Conservation (phyloP, 2,329 filamentous ascomycete species). For the Drechslera avenae region DNA sequence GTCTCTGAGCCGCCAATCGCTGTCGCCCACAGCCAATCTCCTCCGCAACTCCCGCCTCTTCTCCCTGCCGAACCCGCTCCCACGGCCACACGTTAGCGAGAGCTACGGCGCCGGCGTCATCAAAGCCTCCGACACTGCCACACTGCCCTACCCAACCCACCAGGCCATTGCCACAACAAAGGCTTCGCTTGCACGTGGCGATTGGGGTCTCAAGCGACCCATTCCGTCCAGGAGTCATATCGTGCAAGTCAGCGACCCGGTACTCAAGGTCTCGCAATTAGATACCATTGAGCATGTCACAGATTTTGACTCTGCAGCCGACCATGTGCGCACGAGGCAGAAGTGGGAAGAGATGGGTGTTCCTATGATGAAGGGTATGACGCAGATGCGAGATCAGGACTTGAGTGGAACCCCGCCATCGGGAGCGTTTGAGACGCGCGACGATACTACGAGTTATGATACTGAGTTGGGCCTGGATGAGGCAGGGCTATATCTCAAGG, state of each 20-base stretch:
- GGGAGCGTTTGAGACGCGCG: slow-evolving; percentile 41
- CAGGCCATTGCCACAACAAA: slow-evolving; percentile 80
- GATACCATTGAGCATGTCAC: slow-evolving; percentile 89
- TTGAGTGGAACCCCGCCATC: slow-evolving; percentile 13
- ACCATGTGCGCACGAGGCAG: slow-evolving; percentile 77
- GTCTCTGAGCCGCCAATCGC: slow-evolving; percentile 41
- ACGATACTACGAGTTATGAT: slow-evolving; percentile 42
- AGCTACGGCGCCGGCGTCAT: slow-evolving; percentile 55
- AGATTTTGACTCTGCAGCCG: slow-evolving; percentile 81
- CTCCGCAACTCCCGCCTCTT: slow-evolving; percentile 89
- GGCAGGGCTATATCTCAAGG: slow-evolving; percentile 30
- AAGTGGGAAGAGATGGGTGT: slow-evolving; percentile 87
- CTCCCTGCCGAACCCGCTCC: slow-evolving; percentile 78
- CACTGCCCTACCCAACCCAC: slow-evolving; percentile 77
- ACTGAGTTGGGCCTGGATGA: slow-evolving; percentile 33
- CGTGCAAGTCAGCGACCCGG: slow-evolving; percentile 69
- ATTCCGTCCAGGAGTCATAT: slow-evolving; percentile 75
- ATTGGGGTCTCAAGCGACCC: slow-evolving; percentile 91
- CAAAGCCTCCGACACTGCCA: slow-evolving; percentile 70
- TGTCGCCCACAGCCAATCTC: slow-evolving; percentile 69
- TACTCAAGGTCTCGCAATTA: slow-evolving; percentile 75
- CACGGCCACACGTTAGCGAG: slow-evolving; percentile 58
- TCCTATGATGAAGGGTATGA: slow-evolving; percentile 60
- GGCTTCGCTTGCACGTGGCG: slow-evolving; percentile 74
- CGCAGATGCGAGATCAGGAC: slow-evolving; percentile 26